Base-by-base conservation (phyloP, 202 grass and related monocot species). In the Hordeum pubiflorum region DNA sequence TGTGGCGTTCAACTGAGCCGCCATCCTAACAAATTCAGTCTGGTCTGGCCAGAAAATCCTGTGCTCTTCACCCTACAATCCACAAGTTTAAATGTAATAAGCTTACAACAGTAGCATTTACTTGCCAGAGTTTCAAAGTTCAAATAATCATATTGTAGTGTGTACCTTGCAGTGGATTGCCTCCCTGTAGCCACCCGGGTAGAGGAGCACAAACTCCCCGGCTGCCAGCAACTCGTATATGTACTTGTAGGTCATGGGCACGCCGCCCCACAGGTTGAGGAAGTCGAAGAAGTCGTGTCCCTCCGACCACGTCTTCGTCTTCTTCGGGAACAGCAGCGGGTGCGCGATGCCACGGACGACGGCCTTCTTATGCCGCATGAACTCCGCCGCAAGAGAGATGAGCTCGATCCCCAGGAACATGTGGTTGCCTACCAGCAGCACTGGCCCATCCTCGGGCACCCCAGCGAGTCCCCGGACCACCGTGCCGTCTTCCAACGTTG, bases 391-490 rank as follows among this genome's bases (percentile, higher is more conserved):
- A 3, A 94, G 88, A 21, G 88, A 90, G 78, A 94, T 79, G 52
- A 94, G 69, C 60, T 94, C 91, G 57, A 91, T 85, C 1, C 91
- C 91, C 52, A 94, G 70, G 12, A 91, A 66, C 88, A 93, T 91
- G 80, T 93, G 91, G 79, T 93, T 93, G 61, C 91, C 91, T 15
- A 93, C 91, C n/a, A 93, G 78, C 60, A 93, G 72, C 44, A 93
- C 88, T 0, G 91, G 88, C 3, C 88, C 88, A 1, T 84, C 76
- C 55, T 84, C 75, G 3, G 91, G 88, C 9, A 93, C 84, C 6
- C 88, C 88, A 9, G 72, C 84, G 4, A 93, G 86, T 15, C 85
- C 88, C 33, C 76, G 54, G 12, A 93, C 83, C 8, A 91, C 84
- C 6, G 34, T 81, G 11, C 88, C 83, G 43, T 91, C 86, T 20